Evolutionary conservation across 2,329 filamentous ascomycete species (phyloP).

Genomic region (Sphaerulina musiva): DNA sequence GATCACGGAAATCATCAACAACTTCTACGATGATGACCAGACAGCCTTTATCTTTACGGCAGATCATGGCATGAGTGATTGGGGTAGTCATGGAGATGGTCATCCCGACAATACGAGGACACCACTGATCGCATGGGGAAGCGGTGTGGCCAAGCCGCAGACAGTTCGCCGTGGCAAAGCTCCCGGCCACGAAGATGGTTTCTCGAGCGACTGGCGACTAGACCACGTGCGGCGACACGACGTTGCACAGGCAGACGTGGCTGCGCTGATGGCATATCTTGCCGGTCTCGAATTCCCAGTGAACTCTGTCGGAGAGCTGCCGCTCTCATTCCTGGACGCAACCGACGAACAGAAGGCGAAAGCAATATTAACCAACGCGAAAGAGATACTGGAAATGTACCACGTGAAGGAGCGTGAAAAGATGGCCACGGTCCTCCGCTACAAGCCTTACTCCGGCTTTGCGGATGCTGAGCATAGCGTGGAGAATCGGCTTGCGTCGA

Average conservation of each 20-base stretch:
- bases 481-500: conserved; percentile 60
- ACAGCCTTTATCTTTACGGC: conserved; percentile 96
- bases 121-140: conserved; percentile 86
- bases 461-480: conserved; percentile 57
- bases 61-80: conserved; percentile 98
- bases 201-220: conserved; percentile 83
- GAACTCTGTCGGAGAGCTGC: conserved; percentile 91
- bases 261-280: conserved; percentile 90
- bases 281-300: conserved; percentile 83
- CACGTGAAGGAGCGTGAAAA: conserved; percentile 86
- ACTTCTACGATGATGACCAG: conserved; percentile 74
- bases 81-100: conserved; percentile 97
- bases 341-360: conserved; percentile 70
- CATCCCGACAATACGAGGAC: conserved; percentile 96
- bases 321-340: conserved; percentile 72
- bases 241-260: conserved; percentile 88
- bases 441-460: conserved; percentile 67
- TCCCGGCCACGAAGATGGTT: conserved; percentile 77
- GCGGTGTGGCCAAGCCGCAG: conserved; percentile 73
- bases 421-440: conserved; percentile 65
- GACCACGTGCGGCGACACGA: conserved; percentile 78
- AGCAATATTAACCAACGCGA: conserved; percentile 76
- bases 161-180: conserved; percentile 52
- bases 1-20: conserved; percentile 70
- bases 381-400: conserved; percentile 91